Conservation (phyloP, 225 moss, liverwort and hornwort genomes). For the Polytrichum commune region DNA sequence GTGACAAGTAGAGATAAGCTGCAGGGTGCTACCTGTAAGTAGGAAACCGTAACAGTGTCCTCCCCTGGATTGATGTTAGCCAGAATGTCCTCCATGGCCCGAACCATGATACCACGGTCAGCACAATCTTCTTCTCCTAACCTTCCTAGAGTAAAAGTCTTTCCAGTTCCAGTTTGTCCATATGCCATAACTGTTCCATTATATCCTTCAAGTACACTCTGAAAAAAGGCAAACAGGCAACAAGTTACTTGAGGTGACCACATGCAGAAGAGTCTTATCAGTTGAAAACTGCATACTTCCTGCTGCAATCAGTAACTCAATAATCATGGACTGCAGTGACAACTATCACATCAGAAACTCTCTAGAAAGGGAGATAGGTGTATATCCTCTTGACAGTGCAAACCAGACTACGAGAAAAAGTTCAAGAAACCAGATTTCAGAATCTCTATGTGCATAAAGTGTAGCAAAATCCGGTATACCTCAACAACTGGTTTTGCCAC, state of each 20-base stretch:
- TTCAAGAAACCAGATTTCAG: too few relatives aligned
- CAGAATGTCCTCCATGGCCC: conserved; percentile 90
- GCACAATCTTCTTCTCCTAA: conserved; percentile 82
- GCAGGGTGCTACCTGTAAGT: conserved; percentile 56
- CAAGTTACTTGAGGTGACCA: background rate
- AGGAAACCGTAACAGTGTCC: conserved; percentile 81
- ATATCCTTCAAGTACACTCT: conserved; percentile 88
- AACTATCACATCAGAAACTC: too few relatives aligned
- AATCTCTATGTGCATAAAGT: too few relatives aligned
- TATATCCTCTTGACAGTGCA: too few relatives aligned
- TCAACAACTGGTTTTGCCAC: conserved; percentile 92
- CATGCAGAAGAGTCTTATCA: too few relatives aligned
- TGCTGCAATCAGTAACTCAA: too few relatives aligned
- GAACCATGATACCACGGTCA: conserved; percentile 91
- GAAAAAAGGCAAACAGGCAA: conserved; percentile 10
- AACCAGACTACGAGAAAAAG: too few relatives aligned
- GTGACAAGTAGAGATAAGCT: background rate
- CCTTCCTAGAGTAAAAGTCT: conserved; percentile 80
- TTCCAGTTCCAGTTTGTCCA: conserved; percentile 90
- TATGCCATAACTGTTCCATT: conserved; percentile 96
- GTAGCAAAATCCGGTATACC: conserved; percentile 18
- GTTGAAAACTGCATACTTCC: too few relatives aligned
- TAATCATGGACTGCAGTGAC: too few relatives aligned
- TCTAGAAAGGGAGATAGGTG: too few relatives aligned
- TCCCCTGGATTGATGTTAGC: conserved; percentile 59